phyloP scores from a whole-genome alignment of 148 eudicot genomes.

The Heliosperma pusillum region DNA sequence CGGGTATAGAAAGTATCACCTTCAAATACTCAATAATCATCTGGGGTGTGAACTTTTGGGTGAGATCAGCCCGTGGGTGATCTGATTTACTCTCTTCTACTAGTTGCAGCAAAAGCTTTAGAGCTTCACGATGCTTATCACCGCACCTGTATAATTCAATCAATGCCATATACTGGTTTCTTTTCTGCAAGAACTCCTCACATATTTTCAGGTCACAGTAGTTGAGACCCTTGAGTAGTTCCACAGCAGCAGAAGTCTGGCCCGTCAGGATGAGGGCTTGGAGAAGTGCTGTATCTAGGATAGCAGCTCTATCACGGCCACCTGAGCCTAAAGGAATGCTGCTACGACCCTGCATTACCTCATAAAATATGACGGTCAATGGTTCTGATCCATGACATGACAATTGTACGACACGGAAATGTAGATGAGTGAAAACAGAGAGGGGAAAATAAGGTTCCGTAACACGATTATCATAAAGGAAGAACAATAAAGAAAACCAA shows the following conservation, averaged over 20 bases:
- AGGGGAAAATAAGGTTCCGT: background rate
- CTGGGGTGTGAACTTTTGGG: slow-evolving; percentile 77
- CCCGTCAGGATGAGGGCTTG: slow-evolving; percentile 90
- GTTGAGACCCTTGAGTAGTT: slow-evolving; percentile 79
- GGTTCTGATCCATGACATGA: background rate
- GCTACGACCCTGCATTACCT: slow-evolving; percentile 57
- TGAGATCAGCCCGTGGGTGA: slow-evolving; percentile 55
- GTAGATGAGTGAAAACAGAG: background rate
- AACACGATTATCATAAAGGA: background rate
- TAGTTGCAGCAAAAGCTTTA: slow-evolving; percentile 72
- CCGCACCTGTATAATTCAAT: slow-evolving; percentile 82
- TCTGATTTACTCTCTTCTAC: slow-evolving; percentile 78
- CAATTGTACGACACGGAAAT: background rate
- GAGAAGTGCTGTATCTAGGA: slow-evolving; percentile 87
- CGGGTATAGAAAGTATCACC: slow-evolving; percentile 38
- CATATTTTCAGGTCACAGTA: slow-evolving; percentile 93
- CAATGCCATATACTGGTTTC: slow-evolving; percentile 54
- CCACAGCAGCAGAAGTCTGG: slow-evolving; percentile 72
- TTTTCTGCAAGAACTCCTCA: slow-evolving; percentile 80
- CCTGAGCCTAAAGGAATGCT: slow-evolving; percentile 62
- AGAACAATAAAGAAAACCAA: background rate
- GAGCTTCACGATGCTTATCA: slow-evolving; percentile 86
- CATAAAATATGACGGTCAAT: slow-evolving; percentile 4
- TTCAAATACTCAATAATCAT: slow-evolving; percentile 94
- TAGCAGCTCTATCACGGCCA: slow-evolving; percentile 89